Percentiles rank a stretch among this genome's conserved stretches.
Evolutionary conservation across 345 rosid species (phyloP).

Genomic region (Aquilaria malaccensis): DNA sequence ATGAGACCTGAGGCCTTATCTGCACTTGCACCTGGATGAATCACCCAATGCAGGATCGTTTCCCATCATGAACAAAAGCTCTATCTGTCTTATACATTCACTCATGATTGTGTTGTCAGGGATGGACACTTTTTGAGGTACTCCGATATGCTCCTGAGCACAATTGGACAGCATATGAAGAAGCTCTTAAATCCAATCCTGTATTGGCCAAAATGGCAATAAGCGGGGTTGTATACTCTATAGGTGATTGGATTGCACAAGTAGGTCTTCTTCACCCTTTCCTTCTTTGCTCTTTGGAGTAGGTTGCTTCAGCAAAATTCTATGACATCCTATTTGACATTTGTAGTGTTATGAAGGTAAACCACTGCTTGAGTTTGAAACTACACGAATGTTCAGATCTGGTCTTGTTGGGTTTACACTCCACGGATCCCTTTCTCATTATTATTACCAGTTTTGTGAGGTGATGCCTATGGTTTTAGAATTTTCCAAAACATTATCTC

Average conservation of each 20-base stretch:
- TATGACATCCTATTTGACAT: background rate
- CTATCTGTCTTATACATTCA: no score
- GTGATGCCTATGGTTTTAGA: slow-evolving; percentile 23
- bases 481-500: background rate
- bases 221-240: slow-evolving; percentile 76
- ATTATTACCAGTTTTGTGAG: slow-evolving; percentile 89
- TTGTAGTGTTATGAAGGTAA: slow-evolving; percentile 86
- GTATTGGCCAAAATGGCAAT: slow-evolving; percentile 95
- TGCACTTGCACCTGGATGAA: no score
- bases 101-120: slow-evolving; percentile 29
- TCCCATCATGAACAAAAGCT: no score
- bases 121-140: slow-evolving; percentile 92
- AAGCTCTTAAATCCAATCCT: slow-evolving; percentile 77
- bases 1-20: no score
- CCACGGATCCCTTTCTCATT: slow-evolving; percentile 94
- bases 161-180: slow-evolving; percentile 90
- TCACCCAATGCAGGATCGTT: no score
- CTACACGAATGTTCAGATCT: slow-evolving; percentile 62
- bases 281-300: background rate
- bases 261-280: slow-evolving; percentile 23
- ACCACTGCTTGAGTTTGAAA: slow-evolving; percentile 68
- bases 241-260: slow-evolving; percentile 98
- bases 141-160: slow-evolving; percentile 79
- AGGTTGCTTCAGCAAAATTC: background rate
- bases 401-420: slow-evolving; percentile 92